Evolutionary conservation across 495 filamentous ascomycete genomes (phyloP).

Genomic region (Ramalina intermedia): DNA sequence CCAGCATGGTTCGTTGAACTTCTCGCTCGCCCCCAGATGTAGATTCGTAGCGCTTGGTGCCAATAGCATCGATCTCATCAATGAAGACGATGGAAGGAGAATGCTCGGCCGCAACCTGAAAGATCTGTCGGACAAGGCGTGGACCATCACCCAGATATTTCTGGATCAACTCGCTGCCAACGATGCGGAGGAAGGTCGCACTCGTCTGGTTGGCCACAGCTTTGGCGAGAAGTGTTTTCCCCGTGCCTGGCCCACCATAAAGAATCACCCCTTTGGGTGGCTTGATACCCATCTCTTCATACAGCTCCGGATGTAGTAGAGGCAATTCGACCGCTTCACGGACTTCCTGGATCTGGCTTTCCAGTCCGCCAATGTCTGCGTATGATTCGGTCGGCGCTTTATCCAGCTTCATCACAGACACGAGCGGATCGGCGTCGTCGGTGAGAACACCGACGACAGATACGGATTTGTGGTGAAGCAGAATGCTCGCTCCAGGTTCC

Average conservation of each 20-base stretch:
- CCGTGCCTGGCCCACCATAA: conserved; percentile 92
- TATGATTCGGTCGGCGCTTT: conserved; percentile 98
- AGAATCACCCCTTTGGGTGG: conserved; percentile 99
- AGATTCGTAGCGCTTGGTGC: conserved; percentile 96
- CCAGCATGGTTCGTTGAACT: conserved; percentile 96
- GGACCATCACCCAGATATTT: conserved; percentile 98
- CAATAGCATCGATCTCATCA: conserved; percentile 98
- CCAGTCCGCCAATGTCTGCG: conserved; percentile 93
- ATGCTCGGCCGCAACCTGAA: conserved; percentile 94
- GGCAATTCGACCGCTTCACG: conserved; percentile 93
- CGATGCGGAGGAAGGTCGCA: conserved; percentile 94
- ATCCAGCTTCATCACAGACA: conserved; percentile 98
- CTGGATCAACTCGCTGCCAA: conserved; percentile 95
- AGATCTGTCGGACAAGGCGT: conserved; percentile 87
- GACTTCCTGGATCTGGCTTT: conserved; percentile 93
- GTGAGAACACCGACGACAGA: conserved; percentile 96
- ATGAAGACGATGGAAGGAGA: conserved; percentile 98
- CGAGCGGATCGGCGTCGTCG: conserved; percentile 88
- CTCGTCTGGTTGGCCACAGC: conserved; percentile 98
- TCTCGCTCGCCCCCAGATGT: conserved; percentile 95
- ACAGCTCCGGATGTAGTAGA: conserved; percentile 89
- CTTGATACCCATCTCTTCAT: conserved; percentile 99
- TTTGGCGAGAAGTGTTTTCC: conserved; percentile 94
- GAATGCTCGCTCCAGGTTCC: conserved; percentile 87
- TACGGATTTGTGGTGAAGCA: conserved; percentile 94